phyloP scores from a whole-genome alignment of 768 basidiomycete species.

The Boletus vinaceobasis region DNA sequence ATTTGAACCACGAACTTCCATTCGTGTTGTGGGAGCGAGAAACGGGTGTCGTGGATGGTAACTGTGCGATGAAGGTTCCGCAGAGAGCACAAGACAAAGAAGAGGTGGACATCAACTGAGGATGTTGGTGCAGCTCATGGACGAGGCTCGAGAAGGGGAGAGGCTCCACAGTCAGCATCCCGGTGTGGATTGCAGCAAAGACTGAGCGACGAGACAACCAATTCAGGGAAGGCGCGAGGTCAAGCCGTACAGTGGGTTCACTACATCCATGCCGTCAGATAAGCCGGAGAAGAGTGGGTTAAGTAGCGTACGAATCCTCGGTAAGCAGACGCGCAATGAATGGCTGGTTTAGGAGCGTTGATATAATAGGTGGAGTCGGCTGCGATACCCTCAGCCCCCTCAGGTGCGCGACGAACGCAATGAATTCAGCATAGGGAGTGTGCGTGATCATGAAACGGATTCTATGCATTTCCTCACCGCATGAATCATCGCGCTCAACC shows the following conservation, averaged over 20 bases:
- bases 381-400: slow-evolving; percentile 63
- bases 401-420: slow-evolving; percentile 73
- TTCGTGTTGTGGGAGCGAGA: slow-evolving; percentile 39
- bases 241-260: slow-evolving; percentile 89
- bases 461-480: slow-evolving; percentile 27
- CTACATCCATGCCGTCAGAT: slow-evolving; percentile 31
- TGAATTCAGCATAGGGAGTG: slow-evolving; percentile 76
- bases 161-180: slow-evolving; percentile 87
- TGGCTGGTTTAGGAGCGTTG: slow-evolving; percentile 71
- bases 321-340: slow-evolving; percentile 70
- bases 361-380: slow-evolving; percentile 60
- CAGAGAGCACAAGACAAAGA: slow-evolving; percentile 76
- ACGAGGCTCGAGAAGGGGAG: slow-evolving; percentile 61
- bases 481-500: slow-evolving; percentile 40
- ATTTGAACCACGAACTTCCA: slow-evolving; percentile 61
- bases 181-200: slow-evolving; percentile 77
- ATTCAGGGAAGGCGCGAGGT: slow-evolving; percentile 89
- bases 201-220: slow-evolving; percentile 91
- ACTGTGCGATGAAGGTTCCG: slow-evolving; percentile 52
- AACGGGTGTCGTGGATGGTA: slow-evolving; percentile 29
- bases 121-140: slow-evolving; percentile 46
- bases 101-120: slow-evolving; percentile 42
- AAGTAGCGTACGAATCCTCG: slow-evolving; percentile 80
- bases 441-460: slow-evolving; percentile 63
- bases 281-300: not conserved